Base-by-base conservation (phyloP, 148 eudicot species). In the Camellia granthamiana region DNA sequence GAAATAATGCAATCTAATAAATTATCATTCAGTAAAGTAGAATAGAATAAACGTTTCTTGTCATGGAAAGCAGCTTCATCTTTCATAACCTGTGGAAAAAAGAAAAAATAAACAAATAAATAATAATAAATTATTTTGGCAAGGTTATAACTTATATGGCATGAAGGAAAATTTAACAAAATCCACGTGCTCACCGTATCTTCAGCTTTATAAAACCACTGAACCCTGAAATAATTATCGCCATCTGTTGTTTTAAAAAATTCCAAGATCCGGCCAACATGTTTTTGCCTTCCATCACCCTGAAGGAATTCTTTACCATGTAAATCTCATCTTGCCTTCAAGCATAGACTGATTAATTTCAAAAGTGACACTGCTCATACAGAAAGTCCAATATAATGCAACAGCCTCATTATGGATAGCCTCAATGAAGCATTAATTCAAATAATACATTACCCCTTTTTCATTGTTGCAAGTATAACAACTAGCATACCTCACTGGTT, bases 171-270 rank as follows among this genome's bases (percentile, higher is more conserved):
- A 56, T 72, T 8, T 18, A 21, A 59, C 38, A 49, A 41, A 38
- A 30, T 64, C 12, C 11, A 74, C 30, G 78, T 74, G 84, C 80
- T 72, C 74, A 96, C 99, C 83, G 99, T 96, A 84, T 96, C 97
- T 84, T 91, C 89, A 43, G 99, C 95, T 90, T 89, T 92, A 82
- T 84, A 96, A 82, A 96, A 96, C 99, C 98, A 96, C 78, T 96
- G 99, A 49, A 90, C 94, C 86, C 99, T 92, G 80, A 91, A 93
- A 84, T 89, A 93, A 78, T 93, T 90, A 72, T 92, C 89, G 21
- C 83, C 93, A 41, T 88, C 92, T 13, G 76, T 86, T 60, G 99
- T 93, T 79, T 84, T 78, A 81, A 93, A 93, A 81, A 96, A 93
- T 84, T 96, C 99, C 76, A 92, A 44, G 43, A 96, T 91, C 82